Evolutionary conservation across 2,329 filamentous ascomycete species (phyloP), one percentile per base, ranked within the genome.

Genomic region (Orbilia oligospora): DNA sequence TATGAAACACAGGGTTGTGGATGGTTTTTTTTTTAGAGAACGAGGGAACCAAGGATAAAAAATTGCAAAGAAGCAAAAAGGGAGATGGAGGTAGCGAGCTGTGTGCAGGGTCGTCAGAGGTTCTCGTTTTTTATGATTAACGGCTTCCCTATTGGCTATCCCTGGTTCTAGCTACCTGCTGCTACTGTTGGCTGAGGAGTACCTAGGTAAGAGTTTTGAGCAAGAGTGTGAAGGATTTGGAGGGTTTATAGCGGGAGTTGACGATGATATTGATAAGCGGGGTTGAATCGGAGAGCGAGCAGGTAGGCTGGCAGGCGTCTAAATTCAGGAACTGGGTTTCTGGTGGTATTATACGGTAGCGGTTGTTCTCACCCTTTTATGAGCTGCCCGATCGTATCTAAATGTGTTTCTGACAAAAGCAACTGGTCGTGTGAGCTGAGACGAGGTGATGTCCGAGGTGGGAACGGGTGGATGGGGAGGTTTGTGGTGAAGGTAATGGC

Each of bases 401-500:
- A 44, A 61, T 44, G 56, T 6, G 20, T 24, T 61, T 44, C 56
- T 61, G 56, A 27, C 56, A n/a, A 33, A 20, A 44, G 36, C 20
- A 44, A 36, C 56, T 61, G 56, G 56, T 61, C 56, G 56, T 61
- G 56, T 61, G 56, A 61, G 56, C 36, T 58, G 53, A 33, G 44
- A 6, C n/a, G 18, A 22, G 12, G 44, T 14, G 48, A 46, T 5
- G 16, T 46, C 44, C 2, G n/a, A 46, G 44, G 46, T 18, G 33
- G 53, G 30, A 58, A 30, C 33, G 12, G 56, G 56, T 44, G 20
- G 56, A n/a, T 44, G 24, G 41, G 14, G 66, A 36, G 63, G 27
- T 24, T 65, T 18, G 44, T 48, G n/a, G 44, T 5, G 20, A 6
- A 3, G 18, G n/a, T n/a, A 18, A 8, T 22, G 20, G 46, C 9